phyloP scores from a whole-genome alignment of 208 protist genomes.

The Leishmania turanica region DNA sequence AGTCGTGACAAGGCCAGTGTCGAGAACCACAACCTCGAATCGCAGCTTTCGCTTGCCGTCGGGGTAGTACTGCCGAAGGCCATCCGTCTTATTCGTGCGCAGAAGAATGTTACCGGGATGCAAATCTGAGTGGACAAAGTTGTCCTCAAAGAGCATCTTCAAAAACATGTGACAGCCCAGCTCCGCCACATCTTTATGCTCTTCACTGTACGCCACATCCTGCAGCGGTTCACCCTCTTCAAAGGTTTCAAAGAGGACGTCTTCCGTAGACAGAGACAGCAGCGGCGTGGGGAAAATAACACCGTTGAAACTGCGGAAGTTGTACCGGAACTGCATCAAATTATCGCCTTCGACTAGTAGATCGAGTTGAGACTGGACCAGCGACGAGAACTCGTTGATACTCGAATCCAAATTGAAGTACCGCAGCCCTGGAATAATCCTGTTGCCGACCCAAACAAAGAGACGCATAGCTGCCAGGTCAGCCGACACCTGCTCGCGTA shows the following conservation, averaged over 20 bases:
- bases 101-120: conserved; percentile 94
- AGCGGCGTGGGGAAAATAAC: conserved; percentile 89
- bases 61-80: conserved; percentile 47
- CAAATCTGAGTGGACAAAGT: conserved; percentile 95
- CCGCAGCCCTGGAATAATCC: conserved; percentile 54
- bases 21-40: conserved; percentile 85
- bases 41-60: conserved; percentile 67
- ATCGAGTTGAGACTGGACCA: conserved; percentile 89
- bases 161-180: conserved; percentile 93
- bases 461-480: conserved; percentile 81
- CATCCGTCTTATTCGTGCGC: conserved; percentile 43
- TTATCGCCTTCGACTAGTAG: conserved; percentile 86
- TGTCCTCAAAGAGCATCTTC: conserved; percentile 96
- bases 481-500: conserved; percentile 62
- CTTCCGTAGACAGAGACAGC: conserved; percentile 49
- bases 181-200: conserved; percentile 71
- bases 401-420: conserved; percentile 74
- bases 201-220: conserved; percentile 39
- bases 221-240: conserved; percentile 82
- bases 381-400: conserved; percentile 75
- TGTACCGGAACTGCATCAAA: conserved; percentile 81
- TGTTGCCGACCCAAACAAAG: conserved; percentile 48
- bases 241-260: conserved; percentile 91
- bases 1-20: conserved; percentile 90
- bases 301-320: conserved; percentile 70